These are phyloP conservation scores for Umbelopsis sp. DNA, from an alignment of 192 early-diverging fungal genomes.

Conservation along the genomic window DNA sequence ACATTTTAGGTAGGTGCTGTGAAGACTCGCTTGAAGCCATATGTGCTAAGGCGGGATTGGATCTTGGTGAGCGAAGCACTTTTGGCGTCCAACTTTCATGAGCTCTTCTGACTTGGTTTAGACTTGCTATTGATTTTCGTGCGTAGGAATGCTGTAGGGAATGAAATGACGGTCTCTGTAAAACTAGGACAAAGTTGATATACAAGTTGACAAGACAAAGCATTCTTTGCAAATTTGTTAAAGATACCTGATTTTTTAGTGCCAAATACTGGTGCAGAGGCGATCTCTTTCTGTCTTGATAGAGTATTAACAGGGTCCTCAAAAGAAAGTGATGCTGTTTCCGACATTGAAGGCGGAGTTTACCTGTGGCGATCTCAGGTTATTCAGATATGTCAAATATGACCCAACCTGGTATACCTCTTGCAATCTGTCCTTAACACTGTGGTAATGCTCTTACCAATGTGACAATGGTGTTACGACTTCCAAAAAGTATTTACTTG, in stretches of 20 bases:
- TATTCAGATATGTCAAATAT: background rate
- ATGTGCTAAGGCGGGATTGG: background rate
- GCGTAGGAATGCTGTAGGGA: background rate
- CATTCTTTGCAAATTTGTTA: too few relatives aligned
- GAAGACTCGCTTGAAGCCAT: background rate
- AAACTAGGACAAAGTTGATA: too few relatives aligned
- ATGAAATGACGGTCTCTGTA: background rate
- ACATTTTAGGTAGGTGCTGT: background rate
- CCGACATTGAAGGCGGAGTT: slow-evolving; percentile 21
- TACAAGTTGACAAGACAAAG: too few relatives aligned
- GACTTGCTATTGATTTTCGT: background rate
- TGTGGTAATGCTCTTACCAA: slow-evolving; percentile 4
- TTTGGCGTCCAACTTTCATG: slow-evolving; percentile 3
- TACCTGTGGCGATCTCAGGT: background rate
- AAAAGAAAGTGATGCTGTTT: background rate
- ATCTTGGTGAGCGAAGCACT: background rate
- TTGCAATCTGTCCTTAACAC: background rate
- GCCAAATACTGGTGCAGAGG: background rate
- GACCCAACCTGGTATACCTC: background rate
- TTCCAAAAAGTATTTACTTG: too few relatives aligned
- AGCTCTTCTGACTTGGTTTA: background rate
- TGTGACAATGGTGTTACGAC: background rate
- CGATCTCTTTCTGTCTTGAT: background rate
- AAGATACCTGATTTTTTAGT: slow-evolving; percentile 9
- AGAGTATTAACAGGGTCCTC: background rate